Base-by-base conservation (phyloP, 257 asterid species). In the Paraleonurus japonicus region DNA sequence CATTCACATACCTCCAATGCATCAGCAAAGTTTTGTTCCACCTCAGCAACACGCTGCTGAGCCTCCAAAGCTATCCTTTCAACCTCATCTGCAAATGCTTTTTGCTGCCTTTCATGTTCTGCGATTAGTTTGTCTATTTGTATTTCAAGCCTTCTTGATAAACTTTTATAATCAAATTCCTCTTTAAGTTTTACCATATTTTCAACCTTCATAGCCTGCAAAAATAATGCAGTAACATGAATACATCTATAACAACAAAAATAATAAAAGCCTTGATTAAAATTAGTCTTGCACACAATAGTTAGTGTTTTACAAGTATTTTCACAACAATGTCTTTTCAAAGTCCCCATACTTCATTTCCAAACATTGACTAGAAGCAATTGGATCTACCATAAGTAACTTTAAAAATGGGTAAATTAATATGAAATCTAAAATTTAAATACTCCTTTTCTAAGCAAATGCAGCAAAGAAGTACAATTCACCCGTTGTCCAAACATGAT, bases 141-240 rank as follows among this genome's bases (percentile, higher is more conserved):
- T 35, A 83, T 81, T 61, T 89, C 96, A 73, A 92, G 96, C 79
- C 84, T 86, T 83, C 93, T 84, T n/a, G 96, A 85, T 73, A 87
- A 89, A 80, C 92, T 85, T 83, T 85, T 89, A 82, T 89, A 91
- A 80, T 91, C 97, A 79, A 87, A 91, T 81, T 89, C 96, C 82
- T 89, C 95, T 77, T 89, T 91, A 35, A 89, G 73, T 82, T 87
- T 91, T 76, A 91, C 72, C 97, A 86, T 89, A 75, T 91, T 91
- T 88, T 91, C 95, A 61, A 92, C 95, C 82, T 92, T 92, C 96
- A 89, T 87, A 58, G 97, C 97, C 97, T 92, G 92, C 47, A 75
- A 58, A 58, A 67, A 27, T 61, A 27, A 43, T 8, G 17, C 12
- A 63, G 17, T 19, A 67, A 47, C 51, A 68, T 10, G 26, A 16